Conservation (phyloP, 495 filamentous ascomycete species). For the Tuber microsphaerosporum region DNA sequence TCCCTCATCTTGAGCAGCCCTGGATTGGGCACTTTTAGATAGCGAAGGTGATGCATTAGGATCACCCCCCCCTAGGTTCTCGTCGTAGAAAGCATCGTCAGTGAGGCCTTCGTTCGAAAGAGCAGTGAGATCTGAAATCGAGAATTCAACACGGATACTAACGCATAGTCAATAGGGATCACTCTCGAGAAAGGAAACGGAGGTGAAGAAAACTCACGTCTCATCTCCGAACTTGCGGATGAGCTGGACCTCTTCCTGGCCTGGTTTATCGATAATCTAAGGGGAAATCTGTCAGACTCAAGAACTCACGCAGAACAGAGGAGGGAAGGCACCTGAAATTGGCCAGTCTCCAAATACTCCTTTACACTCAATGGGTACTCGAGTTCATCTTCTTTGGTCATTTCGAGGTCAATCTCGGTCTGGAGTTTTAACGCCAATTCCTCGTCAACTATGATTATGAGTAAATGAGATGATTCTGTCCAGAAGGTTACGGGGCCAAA, state of each 20-base stretch:
- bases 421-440: conserved; percentile 70
- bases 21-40: conserved; percentile 51
- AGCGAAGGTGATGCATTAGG: conserved; percentile 43
- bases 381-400: conserved; percentile 51
- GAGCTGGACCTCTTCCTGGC: conserved; percentile 79
- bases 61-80: conserved; percentile 41
- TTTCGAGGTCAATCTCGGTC: conserved; percentile 62
- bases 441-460: conserved; percentile 51
- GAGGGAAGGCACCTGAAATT: conserved; percentile 48
- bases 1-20: conserved; percentile 48
- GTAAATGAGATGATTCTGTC: conserved; percentile 24
- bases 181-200: background rate
- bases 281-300: background rate
- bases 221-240: conserved; percentile 79
- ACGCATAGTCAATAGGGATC: conserved; percentile 22
- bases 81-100: conserved; percentile 43
- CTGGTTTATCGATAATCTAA: conserved; percentile 67
- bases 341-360: conserved; percentile 65
- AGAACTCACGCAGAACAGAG: background rate
- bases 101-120: conserved; percentile 53
- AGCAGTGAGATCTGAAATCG: conserved; percentile 80
- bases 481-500: background rate
- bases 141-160: conserved; percentile 87
- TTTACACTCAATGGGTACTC: conserved; percentile 57
- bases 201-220: conserved; percentile 52